Evolutionary conservation across 768 basidiomycete genomes (phyloP), one percentile per base, ranked within the genome.

Genomic region (Lactarius sanguifluus): DNA sequence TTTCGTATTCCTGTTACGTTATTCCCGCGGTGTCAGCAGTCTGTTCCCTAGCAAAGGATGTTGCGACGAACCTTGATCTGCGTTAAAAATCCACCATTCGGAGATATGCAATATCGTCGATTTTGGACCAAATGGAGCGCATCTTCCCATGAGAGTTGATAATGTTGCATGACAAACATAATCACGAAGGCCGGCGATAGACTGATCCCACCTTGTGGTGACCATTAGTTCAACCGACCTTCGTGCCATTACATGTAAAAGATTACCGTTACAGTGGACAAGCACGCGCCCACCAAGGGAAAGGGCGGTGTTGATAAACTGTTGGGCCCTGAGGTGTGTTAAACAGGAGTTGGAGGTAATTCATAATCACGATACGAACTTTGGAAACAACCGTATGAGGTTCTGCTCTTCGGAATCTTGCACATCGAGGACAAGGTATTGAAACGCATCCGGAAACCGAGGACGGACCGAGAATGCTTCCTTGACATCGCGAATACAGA

Each of bases 331-430:
- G 68, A 50, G 20, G 59, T 36, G 54, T 10, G 61, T 13, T 30
- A 13, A 7, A 62, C 30, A 62, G 54, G 20, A 64, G 64, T 15
- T 12, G 40, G 23, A n/a, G 57, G 55, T 32, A 23, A 66, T 54
- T 41, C 47, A 52, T 18, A 57, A 32, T 28, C 38, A 55, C 38
- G 20, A 43, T 32, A 79, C 85, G 64, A 69, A 94, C 94, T 76
- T 74, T n/a, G 94, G 95, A 76, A 96, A 96, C 52, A 95, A 78
- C 32, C 91, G 83, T 71, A 97, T 96, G 47, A 97, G 82, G 74
- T 97, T 97, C 78, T 97, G 95, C 73, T 96, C 94, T 75, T 96
- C 94, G 70, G 86, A 93, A 75, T 97, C 94, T 74, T 94, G 85
- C 32, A 97, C 92, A 74, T 96, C 90, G 40, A 96, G 80, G 1